Conservation (phyloP, 305 asterid genomes). For the Ilex paraguariensis region DNA sequence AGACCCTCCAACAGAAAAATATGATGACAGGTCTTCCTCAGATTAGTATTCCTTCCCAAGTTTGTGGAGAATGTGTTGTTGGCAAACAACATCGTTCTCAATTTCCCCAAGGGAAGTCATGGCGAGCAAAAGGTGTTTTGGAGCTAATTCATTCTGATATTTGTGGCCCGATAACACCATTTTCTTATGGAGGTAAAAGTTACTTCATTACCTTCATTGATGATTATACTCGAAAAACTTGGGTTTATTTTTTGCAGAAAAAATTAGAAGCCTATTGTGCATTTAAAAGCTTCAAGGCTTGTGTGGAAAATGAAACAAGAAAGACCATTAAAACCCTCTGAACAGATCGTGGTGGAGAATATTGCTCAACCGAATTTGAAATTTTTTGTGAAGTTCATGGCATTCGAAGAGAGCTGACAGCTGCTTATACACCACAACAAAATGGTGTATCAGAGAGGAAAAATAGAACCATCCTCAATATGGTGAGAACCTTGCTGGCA, state of each 20-base stretch:
- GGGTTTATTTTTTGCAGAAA: background rate
- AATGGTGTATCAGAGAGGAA: too few relatives aligned
- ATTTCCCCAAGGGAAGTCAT: slow-evolving; percentile 2
- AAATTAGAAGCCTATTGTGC: background rate
- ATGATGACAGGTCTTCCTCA: background rate
- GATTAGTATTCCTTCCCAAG: background rate
- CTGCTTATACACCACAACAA: too few relatives aligned
- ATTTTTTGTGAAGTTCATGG: too few relatives aligned
- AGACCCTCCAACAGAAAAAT: background rate
- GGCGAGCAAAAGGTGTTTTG: background rate
- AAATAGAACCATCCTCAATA: too few relatives aligned
- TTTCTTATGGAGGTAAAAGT: background rate
- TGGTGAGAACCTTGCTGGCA: too few relatives aligned
- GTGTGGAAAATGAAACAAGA: too few relatives aligned
- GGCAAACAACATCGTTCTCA: background rate
- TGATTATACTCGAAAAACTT: background rate
- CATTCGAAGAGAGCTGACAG: too few relatives aligned
- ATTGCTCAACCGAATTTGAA: background rate
- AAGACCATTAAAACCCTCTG: background rate
- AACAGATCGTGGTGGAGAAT: background rate
- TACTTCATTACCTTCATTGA: background rate
- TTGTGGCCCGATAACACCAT: background rate
- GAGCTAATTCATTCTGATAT: background rate
- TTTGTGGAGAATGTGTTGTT: background rate
- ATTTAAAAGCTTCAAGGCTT: background rate